Base-by-base conservation (phyloP, 768 basidiomycete species). In the Boletus vinaceobasis region DNA sequence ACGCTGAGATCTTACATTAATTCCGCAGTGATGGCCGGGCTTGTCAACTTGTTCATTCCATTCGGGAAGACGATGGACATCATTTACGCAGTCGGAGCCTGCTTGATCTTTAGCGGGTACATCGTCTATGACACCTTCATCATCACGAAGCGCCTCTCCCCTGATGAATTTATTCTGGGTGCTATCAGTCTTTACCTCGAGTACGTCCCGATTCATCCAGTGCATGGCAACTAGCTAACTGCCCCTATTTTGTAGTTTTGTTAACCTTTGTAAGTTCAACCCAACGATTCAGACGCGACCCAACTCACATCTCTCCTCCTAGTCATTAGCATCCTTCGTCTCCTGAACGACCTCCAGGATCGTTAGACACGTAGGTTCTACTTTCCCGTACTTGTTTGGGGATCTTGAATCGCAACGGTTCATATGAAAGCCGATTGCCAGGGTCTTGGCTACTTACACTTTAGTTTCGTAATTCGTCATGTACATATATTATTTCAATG, bases 151-250 rank as follows among this genome's bases (percentile, higher is more conserved):
- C 84, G 85, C 55, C 75, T 97, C 19, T 91, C 89, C 2, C 92
- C 93, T 4, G 97, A 99, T 60, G 97, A 99, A 70, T 93, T 82
- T 70, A 93, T 97, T 61, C 75, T 97, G 76, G 96, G 87, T 35
- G 80, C 92, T 17, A 87, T 98, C 65, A 87, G 85, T 60, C 82
- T 98, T n/a, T 98, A 98, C 74, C 85, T 98, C 52, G 96, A 98
- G 84, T 89, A 73, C 61, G 85, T 85, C 10, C 56, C 36, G 6
- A 44, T 29, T 19, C 42, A 19, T 44, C 26, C 49, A 35, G 4
- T 48, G 4, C 29, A 42, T 43, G 2, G 31, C 37, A 39, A 4
- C 52, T 62, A n/a, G 31, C 46, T 62, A 56, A 72, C 33, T 63
- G 17, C 14, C 17, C 39, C 50, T 53, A n/a, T 47, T 62, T 49